Evolutionary conservation across 2,329 filamentous ascomycete genomes (phyloP), one percentile per base, ranked within the genome.

Genomic region (Penicillium sp.): DNA sequence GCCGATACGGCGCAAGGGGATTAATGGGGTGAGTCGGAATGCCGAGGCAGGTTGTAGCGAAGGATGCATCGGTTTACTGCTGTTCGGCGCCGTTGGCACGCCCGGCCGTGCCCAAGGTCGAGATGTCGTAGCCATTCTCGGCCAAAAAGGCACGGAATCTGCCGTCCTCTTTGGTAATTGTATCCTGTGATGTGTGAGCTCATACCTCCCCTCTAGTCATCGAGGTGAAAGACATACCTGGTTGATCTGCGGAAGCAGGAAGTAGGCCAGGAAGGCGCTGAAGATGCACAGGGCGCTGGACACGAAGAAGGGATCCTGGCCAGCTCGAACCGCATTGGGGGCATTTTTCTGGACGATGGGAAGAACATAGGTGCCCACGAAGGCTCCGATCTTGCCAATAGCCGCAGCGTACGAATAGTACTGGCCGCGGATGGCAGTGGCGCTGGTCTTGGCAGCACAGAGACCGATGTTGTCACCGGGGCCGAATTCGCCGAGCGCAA

Each of bases 391-490:
- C 58, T 78, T 78, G 35, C 76, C 76, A 13, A 70, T 54, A 2
- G 75, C 75, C 0, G 76, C 76, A 7, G 75, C 75, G 46, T 77
- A 74, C 8, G 74, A 82, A 63, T 86, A 86, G 69, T 85, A 86
- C 66, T 89, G 83, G 2, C 91, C 92, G 35, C 91, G 82, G n/a
- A 96, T 86, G 16, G 88, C 87, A 4, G 92, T 96, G 0, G 92
- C 90, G 63, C 86, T 91, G 2, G 89, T 92, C 77, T 96, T 96
- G 42, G 88, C 88, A 0, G 92, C 91, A 27, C 95, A 72, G 0
- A 96, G 80, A 2, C 91, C 91, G 61, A 96, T 95, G 69, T 96
- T 96, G 76, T 96, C 89, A 11, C 92, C 92, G 0, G 92, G 90
- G 0, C 92, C 91, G 36, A 95, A 74, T 69, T 94, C 90, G 44